A percentile compares a stretch with the other conserved stretches of the same genome.
Conservation (phyloP, 768 basidiomycete species). For the Pleurotus tuoliensis region DNA sequence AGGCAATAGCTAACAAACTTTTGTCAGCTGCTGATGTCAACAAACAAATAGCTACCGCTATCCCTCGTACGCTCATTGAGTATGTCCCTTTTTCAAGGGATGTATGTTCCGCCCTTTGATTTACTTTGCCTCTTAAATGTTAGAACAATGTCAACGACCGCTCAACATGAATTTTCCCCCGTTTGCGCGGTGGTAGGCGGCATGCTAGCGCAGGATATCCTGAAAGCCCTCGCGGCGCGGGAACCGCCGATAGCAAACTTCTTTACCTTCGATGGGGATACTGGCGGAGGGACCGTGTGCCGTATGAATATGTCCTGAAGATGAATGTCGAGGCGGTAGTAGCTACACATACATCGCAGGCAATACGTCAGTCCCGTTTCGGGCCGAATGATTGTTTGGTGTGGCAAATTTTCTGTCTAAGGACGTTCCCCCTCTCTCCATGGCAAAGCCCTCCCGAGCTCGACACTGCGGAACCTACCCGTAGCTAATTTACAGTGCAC, state of each 20-base stretch:
- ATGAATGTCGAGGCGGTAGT: constrained; percentile 11
- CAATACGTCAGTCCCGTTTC: too few species aligned
- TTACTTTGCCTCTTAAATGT: background rate
- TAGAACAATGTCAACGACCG: constrained; percentile 69
- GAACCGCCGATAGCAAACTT: constrained; percentile 94
- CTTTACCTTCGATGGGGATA: constrained; percentile 81
- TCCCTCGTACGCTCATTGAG: constrained; percentile 63
- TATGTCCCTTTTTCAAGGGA: constrained; percentile 28
- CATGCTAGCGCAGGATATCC: constrained; percentile 89
- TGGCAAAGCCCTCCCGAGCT: too few species aligned
- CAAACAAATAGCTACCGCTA: constrained; percentile 53
- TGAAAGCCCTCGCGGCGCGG: constrained; percentile 85
- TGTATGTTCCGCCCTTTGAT: constrained; percentile 5
- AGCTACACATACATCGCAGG: background rate
- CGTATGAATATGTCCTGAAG: constrained; percentile 40
- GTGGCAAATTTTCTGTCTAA: too few species aligned
- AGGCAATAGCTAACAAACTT: constrained; percentile 59
- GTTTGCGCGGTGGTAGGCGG: constrained; percentile 95
- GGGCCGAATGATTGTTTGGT: too few species aligned
- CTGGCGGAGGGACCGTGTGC: constrained; percentile 70
- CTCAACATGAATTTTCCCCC: constrained; percentile 84
- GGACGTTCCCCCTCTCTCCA: too few species aligned
- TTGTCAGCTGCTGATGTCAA: constrained; percentile 65
- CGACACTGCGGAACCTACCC: too few species aligned
- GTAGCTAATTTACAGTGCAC: too few species aligned